These are phyloP conservation scores for Lepiota venenata DNA, from an alignment of 768 basidiomycete species.

Conservation along the genomic window DNA sequence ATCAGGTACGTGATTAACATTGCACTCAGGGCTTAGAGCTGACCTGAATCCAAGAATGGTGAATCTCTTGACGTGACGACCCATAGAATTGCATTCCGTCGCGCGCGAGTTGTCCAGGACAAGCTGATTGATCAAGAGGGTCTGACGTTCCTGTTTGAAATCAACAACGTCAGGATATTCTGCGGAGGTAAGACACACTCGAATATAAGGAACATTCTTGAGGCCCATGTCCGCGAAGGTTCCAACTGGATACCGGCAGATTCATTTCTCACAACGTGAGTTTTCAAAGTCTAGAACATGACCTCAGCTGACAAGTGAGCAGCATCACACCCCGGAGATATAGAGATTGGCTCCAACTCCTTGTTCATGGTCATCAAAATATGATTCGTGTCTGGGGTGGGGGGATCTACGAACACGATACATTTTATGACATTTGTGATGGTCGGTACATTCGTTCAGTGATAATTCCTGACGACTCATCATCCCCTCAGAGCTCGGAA, in stretches of 20 bases:
- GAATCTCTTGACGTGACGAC: conserved; percentile 48
- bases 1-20: conserved; percentile 40
- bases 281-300: conserved; percentile 1
- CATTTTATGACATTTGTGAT: conserved; percentile 84
- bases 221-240: conserved; percentile 32
- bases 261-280: conserved; percentile 81
- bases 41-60: conserved; percentile 34
- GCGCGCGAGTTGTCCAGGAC: conserved; percentile 79
- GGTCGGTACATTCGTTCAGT: conserved; percentile 33
- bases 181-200: conserved; percentile 58
- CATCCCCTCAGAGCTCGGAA: conserved; percentile 55
- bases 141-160: conserved; percentile 82
- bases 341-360: conserved; percentile 76
- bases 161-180: conserved; percentile 88
- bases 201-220: not conserved
- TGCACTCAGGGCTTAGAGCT: not conserved
- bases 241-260: conserved; percentile 97
- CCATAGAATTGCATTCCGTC: conserved; percentile 74
- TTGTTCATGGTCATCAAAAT: conserved; percentile 90
- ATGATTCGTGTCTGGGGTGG: conserved; percentile 94
- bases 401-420: conserved; percentile 80
- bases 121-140: conserved; percentile 73
- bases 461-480: not conserved
- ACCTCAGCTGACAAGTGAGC: not conserved
- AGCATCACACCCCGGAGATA: conserved; percentile 57